Base-by-base conservation (phyloP, 805 yeast species). In the Komagataella ulmi region DNA sequence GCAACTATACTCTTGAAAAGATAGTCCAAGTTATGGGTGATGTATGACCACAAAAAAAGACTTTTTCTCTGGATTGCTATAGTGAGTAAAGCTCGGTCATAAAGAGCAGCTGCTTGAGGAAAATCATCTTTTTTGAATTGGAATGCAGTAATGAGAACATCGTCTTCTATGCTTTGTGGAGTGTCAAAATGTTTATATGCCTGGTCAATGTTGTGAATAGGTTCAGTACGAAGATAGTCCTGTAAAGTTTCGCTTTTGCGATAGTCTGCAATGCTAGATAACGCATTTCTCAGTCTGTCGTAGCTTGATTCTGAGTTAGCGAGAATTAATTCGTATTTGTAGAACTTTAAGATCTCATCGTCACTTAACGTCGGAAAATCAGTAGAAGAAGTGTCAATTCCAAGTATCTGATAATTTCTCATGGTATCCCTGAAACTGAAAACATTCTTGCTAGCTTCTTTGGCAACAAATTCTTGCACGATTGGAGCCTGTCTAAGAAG, bases 131-230 rank as follows among this genome's bases (percentile, higher is more conserved):
- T 59, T 54, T 81, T 80, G 46, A 84, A 71, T 53, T 84, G 81
- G 59, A 79, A 85, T 0, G 95, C 90, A 1, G 95, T 84, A 24
- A 80, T 72, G 2, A 88, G 76, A 47, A 85, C 79, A 55, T 86
- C 93, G 60, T 83, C 87, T 53, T 77, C 83, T 12, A 81, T 78
- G 0, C 71, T 65, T 1, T 72, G 70, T 51, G 73, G 73, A 17
- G 79, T 70, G 8, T 76, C 84, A 36, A 85, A 62, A 1, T 66
- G 58, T 0, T 67, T 64, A 56, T 80, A 82, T 0, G 88, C 86
- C 49, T 74, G 74, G 0, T 58, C 59, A 6, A 71, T 50, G 51
- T 64, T 66, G n/a, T 70, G 66, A 51, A 75, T 59, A 2, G 79
- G 79, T 53, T 80, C 82, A 44, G 74, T 67, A 10, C 66, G 74